These are phyloP conservation scores for Inosperma sp. DNA, from an alignment of 768 basidiomycete genomes.

Conservation along the genomic window DNA sequence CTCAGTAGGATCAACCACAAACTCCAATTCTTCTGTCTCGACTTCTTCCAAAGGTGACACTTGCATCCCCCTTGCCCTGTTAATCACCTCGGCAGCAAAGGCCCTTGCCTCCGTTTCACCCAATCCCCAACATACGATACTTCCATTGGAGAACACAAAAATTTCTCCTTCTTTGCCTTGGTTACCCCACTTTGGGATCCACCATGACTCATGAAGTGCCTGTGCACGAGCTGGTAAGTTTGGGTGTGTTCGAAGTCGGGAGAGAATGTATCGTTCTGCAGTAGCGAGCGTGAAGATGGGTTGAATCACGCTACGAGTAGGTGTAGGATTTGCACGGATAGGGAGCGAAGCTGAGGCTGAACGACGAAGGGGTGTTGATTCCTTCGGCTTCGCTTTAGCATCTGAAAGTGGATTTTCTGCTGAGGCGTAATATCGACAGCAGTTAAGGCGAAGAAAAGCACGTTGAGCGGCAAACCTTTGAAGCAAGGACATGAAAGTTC, in stretches of 20 bases:
- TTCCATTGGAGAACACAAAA: conserved; percentile 85
- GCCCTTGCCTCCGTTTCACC: conserved; percentile 65
- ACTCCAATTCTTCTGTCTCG: conserved; percentile 90
- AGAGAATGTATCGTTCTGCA: conserved; percentile 74
- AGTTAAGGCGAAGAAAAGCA: background rate
- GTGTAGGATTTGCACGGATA: conserved; percentile 81
- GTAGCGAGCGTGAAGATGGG: conserved; percentile 82
- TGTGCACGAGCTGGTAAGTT: conserved; percentile 52
- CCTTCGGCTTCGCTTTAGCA: conserved; percentile 72
- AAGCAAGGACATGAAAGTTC: conserved; percentile 5
- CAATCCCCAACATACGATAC: conserved; percentile 88
- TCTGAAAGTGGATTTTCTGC: conserved; percentile 27
- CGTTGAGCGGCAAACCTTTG: background rate
- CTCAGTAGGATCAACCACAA: conserved; percentile 88
- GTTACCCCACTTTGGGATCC: conserved; percentile 67
- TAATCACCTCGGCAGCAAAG: conserved; percentile 63
- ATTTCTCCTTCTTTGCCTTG: conserved; percentile 67
- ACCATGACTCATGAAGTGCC: conserved; percentile 71
- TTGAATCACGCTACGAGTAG: conserved; percentile 75
- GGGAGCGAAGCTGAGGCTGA: conserved; percentile 82
- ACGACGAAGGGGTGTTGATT: conserved; percentile 72
- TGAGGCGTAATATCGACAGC: conserved; percentile 8
- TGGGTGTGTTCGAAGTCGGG: conserved; percentile 49
- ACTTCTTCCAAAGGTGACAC: conserved; percentile 59
- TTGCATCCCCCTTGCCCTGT: conserved; percentile 50